Conservation (phyloP, 805 yeast genomes). For the Crinitomyces ghanaensis region DNA sequence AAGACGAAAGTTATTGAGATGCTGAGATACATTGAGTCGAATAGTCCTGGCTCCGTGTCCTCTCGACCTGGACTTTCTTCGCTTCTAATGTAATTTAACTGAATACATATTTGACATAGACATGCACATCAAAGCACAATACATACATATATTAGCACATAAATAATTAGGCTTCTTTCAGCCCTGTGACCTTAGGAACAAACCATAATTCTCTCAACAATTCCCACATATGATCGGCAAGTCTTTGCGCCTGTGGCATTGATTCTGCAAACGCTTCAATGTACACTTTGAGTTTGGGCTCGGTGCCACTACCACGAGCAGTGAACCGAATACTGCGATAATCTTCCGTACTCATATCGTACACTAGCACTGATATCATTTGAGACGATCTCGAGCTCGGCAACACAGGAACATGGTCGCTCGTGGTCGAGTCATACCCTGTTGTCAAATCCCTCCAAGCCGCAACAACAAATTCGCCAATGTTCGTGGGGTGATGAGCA, state of each 20-base stretch:
- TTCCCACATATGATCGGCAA: conserved; percentile 62
- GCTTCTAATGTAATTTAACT: too few species aligned
- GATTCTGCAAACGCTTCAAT: conserved; percentile 57
- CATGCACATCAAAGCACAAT: too few species aligned
- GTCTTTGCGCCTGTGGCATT: conserved; percentile 35
- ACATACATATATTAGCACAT: too few species aligned
- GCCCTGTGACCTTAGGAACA: conserved; percentile 41
- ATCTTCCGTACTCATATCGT: conserved; percentile 21
- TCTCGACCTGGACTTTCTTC: too few species aligned
- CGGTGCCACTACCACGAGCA: conserved; percentile 92
- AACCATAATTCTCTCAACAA: conserved; percentile 63
- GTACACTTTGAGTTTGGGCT: conserved; percentile 86
- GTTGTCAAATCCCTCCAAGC: conserved; percentile 76
- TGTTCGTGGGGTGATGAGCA: conserved; percentile 30
- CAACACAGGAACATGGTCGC: conserved; percentile 44
- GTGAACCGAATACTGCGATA: conserved; percentile 67
- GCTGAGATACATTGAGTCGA: conserved; percentile 58
- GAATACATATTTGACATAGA: too few species aligned
- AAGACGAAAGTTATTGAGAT: conserved; percentile 55
- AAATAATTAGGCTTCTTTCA: conserved; percentile 12
- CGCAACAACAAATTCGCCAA: conserved; percentile 48
- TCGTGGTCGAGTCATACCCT: conserved; percentile 67
- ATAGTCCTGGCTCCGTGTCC: conserved; percentile 38
- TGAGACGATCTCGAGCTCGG: conserved; percentile 69
- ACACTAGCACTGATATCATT: conserved; percentile 64